phyloP scores from a whole-genome alignment of 345 rosid species.

The Brassica rapa region DNA sequence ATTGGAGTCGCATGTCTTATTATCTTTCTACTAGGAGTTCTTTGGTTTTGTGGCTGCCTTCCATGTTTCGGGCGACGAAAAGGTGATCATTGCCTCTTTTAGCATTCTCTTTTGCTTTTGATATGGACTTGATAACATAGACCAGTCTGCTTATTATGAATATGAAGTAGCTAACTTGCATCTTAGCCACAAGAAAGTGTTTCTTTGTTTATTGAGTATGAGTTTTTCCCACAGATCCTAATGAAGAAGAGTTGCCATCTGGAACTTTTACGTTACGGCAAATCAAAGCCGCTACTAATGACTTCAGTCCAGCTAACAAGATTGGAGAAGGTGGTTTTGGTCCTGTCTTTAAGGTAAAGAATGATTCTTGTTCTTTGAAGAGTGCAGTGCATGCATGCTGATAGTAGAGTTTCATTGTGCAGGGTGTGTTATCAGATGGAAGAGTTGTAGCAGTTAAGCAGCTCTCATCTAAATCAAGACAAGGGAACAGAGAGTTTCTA shows the following conservation, averaged over 20 bases:
- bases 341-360: constrained; percentile 60
- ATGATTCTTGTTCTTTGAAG: constrained; percentile 14
- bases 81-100: constrained; percentile 24
- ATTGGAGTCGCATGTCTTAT: constrained; percentile 36
- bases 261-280: constrained; percentile 55
- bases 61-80: constrained; percentile 23
- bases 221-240: constrained; percentile 29
- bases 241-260: constrained; percentile 46
- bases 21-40: constrained; percentile 40
- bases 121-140: neutral
- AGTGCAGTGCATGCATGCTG: constrained; percentile 9
- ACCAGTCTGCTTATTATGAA: neutral
- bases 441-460: constrained; percentile 67
- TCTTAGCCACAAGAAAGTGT: neutral
- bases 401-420: neutral
- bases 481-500: constrained; percentile 73
- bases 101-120: neutral
- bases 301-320: constrained; percentile 55
- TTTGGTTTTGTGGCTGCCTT: constrained; percentile 53
- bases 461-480: constrained; percentile 69
- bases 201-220: neutral
- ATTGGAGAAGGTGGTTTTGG: constrained; percentile 77
- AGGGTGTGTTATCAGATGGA: constrained; percentile 64
- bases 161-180: constrained; percentile 5
- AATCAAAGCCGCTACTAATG: constrained; percentile 55